Conservation (phyloP, 371 early-diverging fungal species). For the Dinochytrium kinnereticum region DNA sequence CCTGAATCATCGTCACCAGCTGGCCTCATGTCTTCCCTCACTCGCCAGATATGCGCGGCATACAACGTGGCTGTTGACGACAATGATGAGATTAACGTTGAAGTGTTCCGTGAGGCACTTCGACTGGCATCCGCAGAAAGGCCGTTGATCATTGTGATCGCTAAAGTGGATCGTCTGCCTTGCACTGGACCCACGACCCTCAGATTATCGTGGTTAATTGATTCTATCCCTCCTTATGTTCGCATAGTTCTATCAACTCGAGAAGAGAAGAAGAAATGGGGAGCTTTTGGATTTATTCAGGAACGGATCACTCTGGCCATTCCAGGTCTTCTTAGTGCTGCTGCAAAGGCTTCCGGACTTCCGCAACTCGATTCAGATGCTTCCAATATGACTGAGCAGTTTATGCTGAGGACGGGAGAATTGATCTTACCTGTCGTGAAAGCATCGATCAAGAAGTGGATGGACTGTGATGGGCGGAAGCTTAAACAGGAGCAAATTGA, state of each 20-base stretch:
- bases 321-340: not conserved
- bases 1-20: constrained; percentile 17
- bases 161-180: constrained; percentile 18
- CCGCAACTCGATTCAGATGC: constrained; percentile 17
- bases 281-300: not conserved
- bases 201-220: constrained; percentile 25
- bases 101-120: constrained; percentile 20
- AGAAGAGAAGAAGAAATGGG: not conserved
- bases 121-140: constrained; percentile 20
- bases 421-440: constrained; percentile 30
- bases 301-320: constrained; percentile 1
- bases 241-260: constrained; percentile 17
- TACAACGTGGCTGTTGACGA: constrained; percentile 14
- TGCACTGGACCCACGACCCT: not conserved
- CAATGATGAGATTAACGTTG: constrained; percentile 16
- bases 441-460: constrained; percentile 20
- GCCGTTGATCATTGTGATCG: constrained; percentile 26
- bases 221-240: constrained; percentile 30
- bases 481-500: not conserved
- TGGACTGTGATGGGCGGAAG: constrained; percentile 14
- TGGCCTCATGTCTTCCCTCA: constrained; percentile 25
- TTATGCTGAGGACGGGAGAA: constrained; percentile 20
- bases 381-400: constrained; percentile 2
- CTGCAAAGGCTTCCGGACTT: constrained; percentile 1
- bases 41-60: constrained; percentile 26